Percentiles rank a stretch among this genome's conserved stretches.
Conservation (phyloP, 805 yeast genomes). For the Ogataea siamensis region DNA sequence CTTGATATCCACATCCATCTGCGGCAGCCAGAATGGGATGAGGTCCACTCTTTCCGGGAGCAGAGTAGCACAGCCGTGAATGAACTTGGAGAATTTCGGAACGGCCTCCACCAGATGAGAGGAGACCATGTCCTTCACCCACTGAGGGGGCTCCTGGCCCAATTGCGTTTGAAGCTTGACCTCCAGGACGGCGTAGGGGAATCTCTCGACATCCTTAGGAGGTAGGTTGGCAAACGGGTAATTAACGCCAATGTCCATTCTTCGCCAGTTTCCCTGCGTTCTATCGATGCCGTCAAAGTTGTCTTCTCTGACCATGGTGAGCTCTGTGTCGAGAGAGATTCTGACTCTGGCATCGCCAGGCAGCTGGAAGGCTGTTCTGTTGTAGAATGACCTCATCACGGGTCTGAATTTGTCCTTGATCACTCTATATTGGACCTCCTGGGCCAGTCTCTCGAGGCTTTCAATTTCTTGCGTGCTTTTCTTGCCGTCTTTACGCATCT, state of each 20-base stretch:
- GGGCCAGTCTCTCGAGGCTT: constrained; percentile 85
- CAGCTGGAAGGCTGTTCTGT: constrained; percentile 97
- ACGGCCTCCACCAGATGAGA: constrained; percentile 97
- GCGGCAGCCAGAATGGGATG: constrained; percentile 97
- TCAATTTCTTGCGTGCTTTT: constrained; percentile 86
- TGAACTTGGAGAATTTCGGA: constrained; percentile 95
- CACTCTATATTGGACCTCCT: constrained; percentile 89
- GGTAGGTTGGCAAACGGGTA: constrained; percentile 89
- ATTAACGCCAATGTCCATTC: constrained; percentile 97
- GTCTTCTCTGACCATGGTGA: constrained; percentile 97
- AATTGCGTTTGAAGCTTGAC: constrained; percentile 96
- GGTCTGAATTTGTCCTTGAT: constrained; percentile 85
- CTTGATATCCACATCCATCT: constrained; percentile 92
- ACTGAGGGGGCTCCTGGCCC: constrained; percentile 98
- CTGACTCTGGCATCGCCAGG: constrained; percentile 99
- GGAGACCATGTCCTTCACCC: constrained; percentile 91
- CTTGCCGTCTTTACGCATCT: constrained; percentile 89
- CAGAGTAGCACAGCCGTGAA: constrained; percentile 94
- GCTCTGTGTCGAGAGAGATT: constrained; percentile 94
- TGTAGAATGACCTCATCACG: constrained; percentile 92
- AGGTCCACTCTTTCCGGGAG: constrained; percentile 78
- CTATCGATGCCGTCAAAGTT: constrained; percentile 91
- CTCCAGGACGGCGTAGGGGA: constrained; percentile 97
- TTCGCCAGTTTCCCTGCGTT: constrained; percentile 93
- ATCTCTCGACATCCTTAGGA: constrained; percentile 82